Conservation (phyloP, 768 basidiomycete species). For the Paxillus rubicundulus region DNA sequence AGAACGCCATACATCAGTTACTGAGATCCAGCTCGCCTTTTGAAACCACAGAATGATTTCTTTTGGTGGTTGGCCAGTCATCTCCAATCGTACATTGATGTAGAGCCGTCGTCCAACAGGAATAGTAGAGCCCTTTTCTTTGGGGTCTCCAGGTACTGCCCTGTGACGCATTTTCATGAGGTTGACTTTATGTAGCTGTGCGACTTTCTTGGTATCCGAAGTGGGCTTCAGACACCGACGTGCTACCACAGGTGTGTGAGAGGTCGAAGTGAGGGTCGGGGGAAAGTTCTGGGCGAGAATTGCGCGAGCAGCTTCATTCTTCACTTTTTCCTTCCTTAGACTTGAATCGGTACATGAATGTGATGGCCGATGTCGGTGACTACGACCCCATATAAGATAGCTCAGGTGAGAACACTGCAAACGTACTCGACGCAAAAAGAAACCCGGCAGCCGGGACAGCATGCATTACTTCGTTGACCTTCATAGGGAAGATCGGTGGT, state of each 20-base stretch:
- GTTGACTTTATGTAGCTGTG: slow-evolving; percentile 55
- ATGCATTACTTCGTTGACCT: slow-evolving; percentile 10
- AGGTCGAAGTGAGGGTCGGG: slow-evolving; percentile 7
- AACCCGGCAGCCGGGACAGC: slow-evolving; percentile 51
- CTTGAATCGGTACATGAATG: slow-evolving; percentile 48
- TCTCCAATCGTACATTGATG: slow-evolving; percentile 41
- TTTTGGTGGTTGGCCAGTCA: slow-evolving; percentile 23
- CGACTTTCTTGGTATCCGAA: slow-evolving; percentile 52
- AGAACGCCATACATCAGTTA: neutral
- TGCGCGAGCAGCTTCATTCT: slow-evolving; percentile 49
- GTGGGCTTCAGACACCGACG: slow-evolving; percentile 35
- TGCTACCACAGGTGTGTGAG: slow-evolving; percentile 25
- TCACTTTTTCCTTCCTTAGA: slow-evolving; percentile 19
- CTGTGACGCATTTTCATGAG: slow-evolving; percentile 74
- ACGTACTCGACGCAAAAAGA: slow-evolving; percentile 66
- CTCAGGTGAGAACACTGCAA: slow-evolving; percentile 2
- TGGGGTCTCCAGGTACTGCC: slow-evolving; percentile 61
- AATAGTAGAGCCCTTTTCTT: slow-evolving; percentile 45
- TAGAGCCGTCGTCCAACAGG: slow-evolving; percentile 59
- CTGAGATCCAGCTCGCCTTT: slow-evolving; percentile 46
- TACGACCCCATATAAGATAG: slow-evolving; percentile 26
- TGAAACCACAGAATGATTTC: slow-evolving; percentile 66
- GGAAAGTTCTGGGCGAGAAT: slow-evolving; percentile 56
- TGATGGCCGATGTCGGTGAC: slow-evolving; percentile 66
- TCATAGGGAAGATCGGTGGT: slow-evolving; percentile 9